Conservation (phyloP, 2,329 filamentous ascomycete genomes). For the Aspergillus sp. region DNA sequence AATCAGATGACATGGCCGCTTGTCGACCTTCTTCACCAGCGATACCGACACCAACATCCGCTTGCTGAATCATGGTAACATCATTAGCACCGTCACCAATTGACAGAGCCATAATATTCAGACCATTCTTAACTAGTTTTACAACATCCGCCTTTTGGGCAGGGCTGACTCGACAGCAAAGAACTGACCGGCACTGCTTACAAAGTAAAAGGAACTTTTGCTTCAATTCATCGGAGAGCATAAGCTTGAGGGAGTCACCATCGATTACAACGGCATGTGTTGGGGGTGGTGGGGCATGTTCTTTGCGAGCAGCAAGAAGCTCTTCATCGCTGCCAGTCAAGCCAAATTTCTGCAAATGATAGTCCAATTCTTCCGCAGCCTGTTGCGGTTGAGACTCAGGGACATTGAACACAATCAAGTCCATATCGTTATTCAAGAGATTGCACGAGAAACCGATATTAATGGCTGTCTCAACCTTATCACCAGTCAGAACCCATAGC, state of each 20-base stretch:
- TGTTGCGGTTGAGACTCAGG: slow-evolving; percentile 68
- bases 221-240: slow-evolving; percentile 76
- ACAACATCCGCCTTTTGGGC: slow-evolving; percentile 98
- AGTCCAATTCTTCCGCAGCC: slow-evolving; percentile 71
- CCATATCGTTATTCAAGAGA: slow-evolving; percentile 95
- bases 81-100: slow-evolving; percentile 95
- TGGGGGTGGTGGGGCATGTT: slow-evolving; percentile 79
- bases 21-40: slow-evolving; percentile 89
- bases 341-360: slow-evolving; percentile 69
- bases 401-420: slow-evolving; percentile 85
- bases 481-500: slow-evolving; percentile 95
- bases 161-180: slow-evolving; percentile 96
- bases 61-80: slow-evolving; percentile 97
- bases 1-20: slow-evolving; percentile 94
- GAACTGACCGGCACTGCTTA: slow-evolving; percentile 93
- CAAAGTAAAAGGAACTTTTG: slow-evolving; percentile 94
- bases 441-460: slow-evolving; percentile 99
- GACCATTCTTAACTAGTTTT: slow-evolving; percentile 86
- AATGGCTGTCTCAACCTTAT: slow-evolving; percentile 99
- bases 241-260: slow-evolving; percentile 86
- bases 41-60: slow-evolving; percentile 94
- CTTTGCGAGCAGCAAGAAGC: slow-evolving; percentile 72
- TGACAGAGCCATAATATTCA: slow-evolving; percentile 94
- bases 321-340: slow-evolving; percentile 85
- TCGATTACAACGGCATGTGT: slow-evolving; percentile 95